These are phyloP conservation scores for Trifolium dubium DNA, from an alignment of 306 rosid genomes.

Conservation along the genomic window DNA sequence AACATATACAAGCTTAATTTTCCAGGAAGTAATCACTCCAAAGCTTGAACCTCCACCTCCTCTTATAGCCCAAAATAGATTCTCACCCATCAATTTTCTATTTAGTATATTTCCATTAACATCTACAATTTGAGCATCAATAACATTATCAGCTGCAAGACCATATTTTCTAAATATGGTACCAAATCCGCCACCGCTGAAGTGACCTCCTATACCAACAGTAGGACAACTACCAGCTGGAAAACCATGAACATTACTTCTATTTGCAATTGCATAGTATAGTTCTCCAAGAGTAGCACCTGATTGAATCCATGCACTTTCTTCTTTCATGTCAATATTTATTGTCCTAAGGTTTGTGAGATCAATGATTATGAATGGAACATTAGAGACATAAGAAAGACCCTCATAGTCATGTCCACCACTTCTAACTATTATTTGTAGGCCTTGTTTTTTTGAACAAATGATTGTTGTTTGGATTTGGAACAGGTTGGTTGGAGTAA, in stretches of 20 bases:
- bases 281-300: conserved; percentile 51
- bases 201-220: conserved; percentile 49
- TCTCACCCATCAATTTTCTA: conserved; percentile 56
- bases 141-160: conserved; percentile 51
- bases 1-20: conserved; percentile 49
- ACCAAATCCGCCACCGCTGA: conserved; percentile 49
- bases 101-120: conserved; percentile 48
- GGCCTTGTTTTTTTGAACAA: conserved; percentile 30
- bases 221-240: conserved; percentile 46
- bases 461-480: conserved; percentile 35
- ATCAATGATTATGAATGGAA: conserved; percentile 39
- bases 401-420: conserved; percentile 50
- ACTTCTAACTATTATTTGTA: conserved; percentile 37
- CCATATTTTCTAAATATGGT: conserved; percentile 56
- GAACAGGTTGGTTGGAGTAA: conserved; percentile 38
- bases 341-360: conserved; percentile 39
- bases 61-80: conserved; percentile 66
- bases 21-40: conserved; percentile 59
- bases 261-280: conserved; percentile 40
- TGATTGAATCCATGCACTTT: conserved; percentile 44
- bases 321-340: conserved; percentile 24
- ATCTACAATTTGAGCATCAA: conserved; percentile 56
- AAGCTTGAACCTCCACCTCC: conserved; percentile 72
- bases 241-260: conserved; percentile 38
- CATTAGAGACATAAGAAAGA: conserved; percentile 38